phyloP scores from a whole-genome alignment of 495 filamentous ascomycete species.

The Hyaloscypha finlandica region DNA sequence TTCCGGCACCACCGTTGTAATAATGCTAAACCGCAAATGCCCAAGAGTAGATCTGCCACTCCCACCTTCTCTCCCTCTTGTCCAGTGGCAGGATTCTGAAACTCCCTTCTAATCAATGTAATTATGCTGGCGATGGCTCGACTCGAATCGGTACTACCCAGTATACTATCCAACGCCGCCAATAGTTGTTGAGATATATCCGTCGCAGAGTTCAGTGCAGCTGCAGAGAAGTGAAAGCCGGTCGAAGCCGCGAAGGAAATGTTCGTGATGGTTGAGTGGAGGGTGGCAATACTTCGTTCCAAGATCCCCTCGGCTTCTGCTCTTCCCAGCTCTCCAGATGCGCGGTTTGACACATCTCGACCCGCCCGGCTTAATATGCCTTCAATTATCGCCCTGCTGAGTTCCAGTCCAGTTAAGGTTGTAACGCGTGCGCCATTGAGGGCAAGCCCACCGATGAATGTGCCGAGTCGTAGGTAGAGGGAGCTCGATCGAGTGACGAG shows the following conservation, averaged over 20 bases:
- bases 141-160: slow-evolving; percentile 78
- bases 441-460: slow-evolving; percentile 63
- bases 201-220: slow-evolving; percentile 60
- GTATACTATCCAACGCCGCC: slow-evolving; percentile 68
- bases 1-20: slow-evolving; percentile 68
- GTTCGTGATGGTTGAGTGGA: slow-evolving; percentile 64
- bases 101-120: slow-evolving; percentile 70
- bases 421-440: slow-evolving; percentile 67
- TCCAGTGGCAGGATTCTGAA: slow-evolving; percentile 62
- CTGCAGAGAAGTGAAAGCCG: slow-evolving; percentile 69
- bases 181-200: slow-evolving; percentile 67
- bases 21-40: slow-evolving; percentile 69
- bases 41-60: slow-evolving; percentile 65
- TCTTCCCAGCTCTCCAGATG: slow-evolving; percentile 54
- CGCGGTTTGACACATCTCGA: slow-evolving; percentile 60
- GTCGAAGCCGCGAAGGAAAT: slow-evolving; percentile 68
- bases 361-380: slow-evolving; percentile 67
- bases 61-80: slow-evolving; percentile 62
- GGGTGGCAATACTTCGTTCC: slow-evolving; percentile 60
- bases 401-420: slow-evolving; percentile 68
- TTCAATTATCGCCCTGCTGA: slow-evolving; percentile 67
- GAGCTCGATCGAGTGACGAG: slow-evolving; percentile 68
- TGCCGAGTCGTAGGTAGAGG: slow-evolving; percentile 69
- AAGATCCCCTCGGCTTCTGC: slow-evolving; percentile 64
- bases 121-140: slow-evolving; percentile 80